Evolutionary conservation across 2,329 filamentous ascomycete genomes (phyloP).

Genomic region (Fusarium pseudonygamai): DNA sequence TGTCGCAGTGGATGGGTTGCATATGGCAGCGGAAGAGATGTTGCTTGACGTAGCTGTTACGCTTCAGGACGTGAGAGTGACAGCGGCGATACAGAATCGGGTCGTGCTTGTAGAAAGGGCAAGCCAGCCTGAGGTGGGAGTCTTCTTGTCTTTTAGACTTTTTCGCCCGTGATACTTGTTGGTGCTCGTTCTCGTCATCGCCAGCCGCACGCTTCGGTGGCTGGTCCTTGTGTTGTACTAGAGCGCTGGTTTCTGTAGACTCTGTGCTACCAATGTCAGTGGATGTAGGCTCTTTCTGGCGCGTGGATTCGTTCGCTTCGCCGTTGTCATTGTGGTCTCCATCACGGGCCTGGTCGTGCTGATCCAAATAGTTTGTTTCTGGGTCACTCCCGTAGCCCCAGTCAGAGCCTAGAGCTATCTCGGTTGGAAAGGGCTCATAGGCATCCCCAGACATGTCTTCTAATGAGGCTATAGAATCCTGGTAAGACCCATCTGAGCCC

Average conservation of each 20-base stretch:
- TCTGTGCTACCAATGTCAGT: too few species aligned
- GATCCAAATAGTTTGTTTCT: not conserved
- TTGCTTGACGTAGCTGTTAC: constrained; percentile 1
- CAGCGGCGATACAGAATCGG: not conserved
- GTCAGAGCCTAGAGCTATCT: rapidly evolving
- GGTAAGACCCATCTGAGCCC: not conserved
- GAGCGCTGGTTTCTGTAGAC: not conserved
- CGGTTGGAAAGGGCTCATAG: not conserved
- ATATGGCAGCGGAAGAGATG: not conserved
- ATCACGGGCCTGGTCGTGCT: not conserved
- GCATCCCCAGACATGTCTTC: not conserved
- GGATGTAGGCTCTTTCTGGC: too few species aligned
- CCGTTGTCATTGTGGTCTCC: not conserved
- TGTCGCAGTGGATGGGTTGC: not conserved
- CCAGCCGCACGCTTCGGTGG: not conserved
- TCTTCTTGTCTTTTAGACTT: not conserved
- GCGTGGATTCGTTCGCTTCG: not conserved
- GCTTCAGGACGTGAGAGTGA: not conserved
- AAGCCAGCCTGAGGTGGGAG: not conserved
- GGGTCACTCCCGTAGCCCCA: not conserved
- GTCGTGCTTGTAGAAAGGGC: not conserved
- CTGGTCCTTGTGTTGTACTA: not conserved
- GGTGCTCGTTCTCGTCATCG: not conserved
- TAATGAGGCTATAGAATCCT: not conserved
- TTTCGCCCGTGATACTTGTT: not conserved